phyloP scores from a whole-genome alignment of 495 filamentous ascomycete genomes.

The Podospora tetraspora region DNA sequence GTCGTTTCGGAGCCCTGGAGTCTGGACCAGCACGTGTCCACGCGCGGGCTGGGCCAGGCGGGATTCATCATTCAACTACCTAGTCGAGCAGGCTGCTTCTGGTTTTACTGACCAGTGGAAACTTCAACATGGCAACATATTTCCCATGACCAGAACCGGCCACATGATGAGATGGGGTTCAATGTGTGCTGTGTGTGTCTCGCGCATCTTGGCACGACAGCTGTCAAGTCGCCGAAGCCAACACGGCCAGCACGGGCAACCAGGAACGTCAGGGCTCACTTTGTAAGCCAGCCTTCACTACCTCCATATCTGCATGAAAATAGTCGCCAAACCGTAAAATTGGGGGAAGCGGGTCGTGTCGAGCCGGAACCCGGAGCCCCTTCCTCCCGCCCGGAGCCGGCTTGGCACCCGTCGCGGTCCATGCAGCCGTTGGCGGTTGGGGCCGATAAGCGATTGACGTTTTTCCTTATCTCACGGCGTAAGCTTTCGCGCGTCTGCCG shows the following conservation, averaged over 20 bases:
- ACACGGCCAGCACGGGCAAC: background rate
- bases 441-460: background rate
- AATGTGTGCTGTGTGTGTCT: background rate
- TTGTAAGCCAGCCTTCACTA: background rate
- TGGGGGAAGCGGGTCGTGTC: background rate
- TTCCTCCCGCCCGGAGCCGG: constrained; percentile 11
- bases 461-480: background rate
- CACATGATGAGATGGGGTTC: background rate
- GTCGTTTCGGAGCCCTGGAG: background rate
- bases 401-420: constrained; percentile 12
- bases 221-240: background rate
- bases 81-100: background rate
- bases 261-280: background rate
- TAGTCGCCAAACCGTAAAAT: background rate
- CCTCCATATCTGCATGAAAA: background rate
- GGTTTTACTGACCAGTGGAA: background rate
- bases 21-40: background rate
- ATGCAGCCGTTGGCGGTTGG: background rate
- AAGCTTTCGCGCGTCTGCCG: background rate
- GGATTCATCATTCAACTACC: background rate
- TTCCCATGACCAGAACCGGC: background rate
- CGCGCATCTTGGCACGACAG: background rate
- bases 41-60: background rate
- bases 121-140: background rate
- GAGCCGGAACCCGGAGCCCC: background rate